Evolutionary conservation across 2,329 filamentous ascomycete species (phyloP).

Genomic region (Verticillium isaacii): DNA sequence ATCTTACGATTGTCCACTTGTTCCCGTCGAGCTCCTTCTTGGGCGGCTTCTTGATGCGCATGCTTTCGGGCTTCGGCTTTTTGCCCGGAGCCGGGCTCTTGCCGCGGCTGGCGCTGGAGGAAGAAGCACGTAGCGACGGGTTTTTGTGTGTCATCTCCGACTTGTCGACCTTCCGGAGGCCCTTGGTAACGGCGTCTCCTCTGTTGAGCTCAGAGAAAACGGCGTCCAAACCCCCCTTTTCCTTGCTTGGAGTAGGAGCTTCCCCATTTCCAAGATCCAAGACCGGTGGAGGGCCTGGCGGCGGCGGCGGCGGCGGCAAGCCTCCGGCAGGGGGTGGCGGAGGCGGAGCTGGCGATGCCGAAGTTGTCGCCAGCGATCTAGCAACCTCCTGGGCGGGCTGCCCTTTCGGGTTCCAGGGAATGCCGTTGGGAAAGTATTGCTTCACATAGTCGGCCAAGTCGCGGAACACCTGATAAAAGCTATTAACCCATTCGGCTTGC

Average conservation of each 20-base stretch:
- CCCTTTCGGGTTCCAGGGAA: conserved; percentile 81
- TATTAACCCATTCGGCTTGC: conserved; percentile 83
- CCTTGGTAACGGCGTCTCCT: conserved; percentile 81
- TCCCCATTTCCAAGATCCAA: conserved; percentile 50
- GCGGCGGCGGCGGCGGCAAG: conserved; percentile 62
- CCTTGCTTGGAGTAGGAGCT: conserved; percentile 34
- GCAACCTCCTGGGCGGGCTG: conserved; percentile 64
- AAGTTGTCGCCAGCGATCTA: conserved; percentile 50
- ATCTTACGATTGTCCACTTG: conserved; percentile 81
- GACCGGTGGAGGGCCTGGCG: conserved; percentile 65
- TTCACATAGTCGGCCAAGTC: conserved; percentile 80
- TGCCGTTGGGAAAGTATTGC: conserved; percentile 71
- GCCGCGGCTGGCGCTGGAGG: conserved; percentile 54
- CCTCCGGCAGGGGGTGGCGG: conserved; percentile 50
- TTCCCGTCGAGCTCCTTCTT: conserved; percentile 78
- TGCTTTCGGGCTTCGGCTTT: conserved; percentile 80
- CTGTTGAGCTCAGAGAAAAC: conserved; percentile 92
- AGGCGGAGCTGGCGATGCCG: conserved; percentile 19
- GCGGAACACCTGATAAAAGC: conserved; percentile 89
- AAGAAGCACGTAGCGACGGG: conserved; percentile 71
- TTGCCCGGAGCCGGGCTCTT: conserved; percentile 88
- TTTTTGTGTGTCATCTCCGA: conserved; percentile 99
- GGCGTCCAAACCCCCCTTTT: conserved; percentile 65
- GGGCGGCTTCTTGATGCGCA: conserved; percentile 77
- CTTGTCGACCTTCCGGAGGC: conserved; percentile 87